A percentile compares a stretch with the other conserved stretches of the same genome.
Conservation (phyloP, 768 basidiomycete genomes). For the Fibroporia radiculosa region DNA sequence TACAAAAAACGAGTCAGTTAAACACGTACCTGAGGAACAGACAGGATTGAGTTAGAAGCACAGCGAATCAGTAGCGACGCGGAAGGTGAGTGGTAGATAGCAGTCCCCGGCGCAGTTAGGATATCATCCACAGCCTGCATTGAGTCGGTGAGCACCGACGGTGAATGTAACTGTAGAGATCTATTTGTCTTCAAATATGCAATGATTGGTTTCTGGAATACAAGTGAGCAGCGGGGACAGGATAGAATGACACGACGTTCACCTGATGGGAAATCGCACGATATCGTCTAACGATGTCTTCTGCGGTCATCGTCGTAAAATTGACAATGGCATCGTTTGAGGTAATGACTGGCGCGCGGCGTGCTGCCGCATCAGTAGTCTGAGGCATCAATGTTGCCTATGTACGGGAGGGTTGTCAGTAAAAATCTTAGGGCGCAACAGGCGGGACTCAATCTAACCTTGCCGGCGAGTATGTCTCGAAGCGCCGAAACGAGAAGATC, state of each 20-base stretch:
- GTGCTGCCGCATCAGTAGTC: slow-evolving; percentile 24
- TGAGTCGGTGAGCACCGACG: slow-evolving; percentile 3
- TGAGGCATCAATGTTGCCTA: slow-evolving; percentile 50
- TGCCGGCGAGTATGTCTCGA: slow-evolving; percentile 48
- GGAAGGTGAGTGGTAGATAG: slow-evolving; percentile 32
- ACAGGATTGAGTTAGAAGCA: slow-evolving; percentile 41
- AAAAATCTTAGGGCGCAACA: neutral
- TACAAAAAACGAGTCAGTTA: neutral
- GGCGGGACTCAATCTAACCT: slow-evolving; percentile 7
- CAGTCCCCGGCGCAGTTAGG: slow-evolving; percentile 31
- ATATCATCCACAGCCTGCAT: slow-evolving; percentile 4
- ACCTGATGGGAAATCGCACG: slow-evolving; percentile 71
- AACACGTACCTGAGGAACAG: slow-evolving; percentile 31
- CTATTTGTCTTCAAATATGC: slow-evolving; percentile 17
- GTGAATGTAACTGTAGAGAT: slow-evolving; percentile 23
- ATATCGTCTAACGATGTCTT: slow-evolving; percentile 43
- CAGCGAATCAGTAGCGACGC: slow-evolving; percentile 47
- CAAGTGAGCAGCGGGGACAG: neutral
- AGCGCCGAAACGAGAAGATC: slow-evolving; percentile 63
- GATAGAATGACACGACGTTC: slow-evolving; percentile 3
- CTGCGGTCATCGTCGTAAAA: slow-evolving; percentile 50
- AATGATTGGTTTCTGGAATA: slow-evolving; percentile 21
- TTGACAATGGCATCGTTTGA: slow-evolving; percentile 44
- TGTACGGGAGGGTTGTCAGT: neutral
- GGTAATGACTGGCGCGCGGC: slow-evolving; percentile 55